A percentile compares a stretch with the other conserved stretches of the same genome.
Evolutionary conservation across 2,329 filamentous ascomycete species (phyloP).

Genomic region (Colletotrichum lini): DNA sequence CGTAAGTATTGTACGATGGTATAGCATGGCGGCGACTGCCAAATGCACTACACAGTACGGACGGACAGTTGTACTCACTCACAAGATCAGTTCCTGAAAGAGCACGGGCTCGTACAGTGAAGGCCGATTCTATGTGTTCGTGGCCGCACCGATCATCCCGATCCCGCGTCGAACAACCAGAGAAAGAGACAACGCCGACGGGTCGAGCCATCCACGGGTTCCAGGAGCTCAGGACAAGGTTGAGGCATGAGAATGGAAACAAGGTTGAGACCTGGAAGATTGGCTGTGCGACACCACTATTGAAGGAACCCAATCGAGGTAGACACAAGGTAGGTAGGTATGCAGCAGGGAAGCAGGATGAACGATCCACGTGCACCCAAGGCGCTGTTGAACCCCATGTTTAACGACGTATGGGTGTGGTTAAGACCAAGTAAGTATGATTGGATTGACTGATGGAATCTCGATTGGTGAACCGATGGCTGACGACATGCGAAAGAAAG

Average conservation of each 20-base stretch:
- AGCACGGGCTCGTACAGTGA: not conserved
- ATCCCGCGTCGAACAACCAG: not conserved
- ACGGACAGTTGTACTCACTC: not conserved
- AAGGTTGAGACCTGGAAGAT: constrained; percentile 10
- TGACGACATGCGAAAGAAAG: too few species aligned
- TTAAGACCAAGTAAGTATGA: not conserved
- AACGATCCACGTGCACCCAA: not conserved
- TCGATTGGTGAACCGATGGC: too few species aligned
- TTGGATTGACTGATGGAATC: not conserved
- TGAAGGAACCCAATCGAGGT: constrained; percentile 2
- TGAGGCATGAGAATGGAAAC: not conserved
- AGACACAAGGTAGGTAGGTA: not conserved
- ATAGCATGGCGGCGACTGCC: not conserved
- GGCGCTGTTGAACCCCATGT: too few species aligned
- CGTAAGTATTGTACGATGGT: not conserved
- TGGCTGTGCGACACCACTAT: not conserved
- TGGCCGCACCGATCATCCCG: not conserved
- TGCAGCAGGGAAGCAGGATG: constrained; percentile 5
- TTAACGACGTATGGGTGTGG: not conserved
- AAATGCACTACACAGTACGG: too few species aligned
- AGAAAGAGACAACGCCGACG: not conserved
- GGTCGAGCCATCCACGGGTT: constrained; percentile 18
- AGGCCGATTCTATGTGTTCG: not conserved
- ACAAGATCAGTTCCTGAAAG: not conserved
- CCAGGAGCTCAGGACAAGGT: constrained; percentile 10